Conservation (phyloP, 1,284 basidiomycete species). For the Moniliophthora roreri region DNA sequence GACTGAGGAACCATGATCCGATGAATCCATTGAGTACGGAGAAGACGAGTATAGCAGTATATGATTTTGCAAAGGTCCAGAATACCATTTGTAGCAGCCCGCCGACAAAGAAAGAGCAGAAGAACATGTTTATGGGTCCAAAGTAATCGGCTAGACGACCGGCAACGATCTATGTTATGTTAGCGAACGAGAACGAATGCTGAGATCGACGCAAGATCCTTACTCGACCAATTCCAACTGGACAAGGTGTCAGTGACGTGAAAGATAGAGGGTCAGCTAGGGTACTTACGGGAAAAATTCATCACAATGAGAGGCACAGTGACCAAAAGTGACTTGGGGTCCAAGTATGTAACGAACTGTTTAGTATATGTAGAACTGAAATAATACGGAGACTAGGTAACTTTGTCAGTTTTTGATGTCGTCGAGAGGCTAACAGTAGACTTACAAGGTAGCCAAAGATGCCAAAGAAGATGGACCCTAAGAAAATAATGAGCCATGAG, state of each 20-base stretch:
- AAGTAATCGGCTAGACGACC: conserved; percentile 22
- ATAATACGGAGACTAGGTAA: conserved; percentile 21
- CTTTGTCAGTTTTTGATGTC: not conserved
- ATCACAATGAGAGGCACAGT: conserved; percentile 23
- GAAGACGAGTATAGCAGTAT: conserved; percentile 21
- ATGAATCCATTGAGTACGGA: conserved; percentile 23
- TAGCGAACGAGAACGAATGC: not conserved
- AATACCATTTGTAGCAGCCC: conserved; percentile 24
- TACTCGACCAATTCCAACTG: conserved; percentile 24
- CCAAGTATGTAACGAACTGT: conserved; percentile 17
- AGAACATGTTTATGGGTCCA: conserved; percentile 26
- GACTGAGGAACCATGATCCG: conserved; percentile 24
- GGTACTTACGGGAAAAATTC: conserved; percentile 20
- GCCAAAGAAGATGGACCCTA: conserved; percentile 23
- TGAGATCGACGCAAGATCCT: conserved; percentile 1
- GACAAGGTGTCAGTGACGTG: not conserved
- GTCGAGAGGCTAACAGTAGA: not conserved
- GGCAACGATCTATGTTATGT: conserved; percentile 18
- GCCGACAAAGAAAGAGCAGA: conserved; percentile 24
- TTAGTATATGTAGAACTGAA: conserved; percentile 22
- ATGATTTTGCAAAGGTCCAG: conserved; percentile 25
- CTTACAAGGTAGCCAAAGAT: conserved; percentile 25
- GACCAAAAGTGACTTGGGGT: conserved; percentile 21
- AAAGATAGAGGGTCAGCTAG: not conserved
- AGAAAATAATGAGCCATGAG: no score